These are phyloP conservation scores for Porcisia hertigi DNA, from an alignment of 208 protist genomes.

Conservation along the genomic window DNA sequence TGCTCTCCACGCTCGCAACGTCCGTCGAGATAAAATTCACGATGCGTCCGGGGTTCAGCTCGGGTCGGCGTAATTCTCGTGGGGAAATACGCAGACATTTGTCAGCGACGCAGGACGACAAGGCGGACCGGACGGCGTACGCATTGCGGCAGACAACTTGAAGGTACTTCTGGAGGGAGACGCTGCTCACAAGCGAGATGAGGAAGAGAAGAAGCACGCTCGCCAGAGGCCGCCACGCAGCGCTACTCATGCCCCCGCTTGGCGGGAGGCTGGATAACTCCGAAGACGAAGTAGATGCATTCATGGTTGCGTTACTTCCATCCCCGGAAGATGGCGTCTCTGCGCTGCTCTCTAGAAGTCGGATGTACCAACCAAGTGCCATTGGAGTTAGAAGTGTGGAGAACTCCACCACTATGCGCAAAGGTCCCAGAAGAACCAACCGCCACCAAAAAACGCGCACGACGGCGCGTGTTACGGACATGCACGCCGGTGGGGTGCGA, in stretches of 20 bases:
- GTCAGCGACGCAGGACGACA: constrained; percentile 66
- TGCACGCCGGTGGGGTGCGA: constrained; percentile 48
- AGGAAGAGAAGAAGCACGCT: constrained; percentile 40
- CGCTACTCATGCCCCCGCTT: background rate
- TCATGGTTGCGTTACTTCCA: background rate
- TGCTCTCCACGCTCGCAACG: constrained; percentile 5
- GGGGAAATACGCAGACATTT: constrained; percentile 72
- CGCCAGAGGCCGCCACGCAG: background rate
- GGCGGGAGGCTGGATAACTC: background rate
- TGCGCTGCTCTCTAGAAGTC: constrained; percentile 12
- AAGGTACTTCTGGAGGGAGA: constrained; percentile 52
- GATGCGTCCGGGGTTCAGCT: constrained; percentile 80
- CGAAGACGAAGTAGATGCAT: background rate
- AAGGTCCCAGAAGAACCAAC: constrained; percentile 40
- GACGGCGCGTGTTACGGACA: constrained; percentile 32
- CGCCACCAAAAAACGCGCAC: constrained; percentile 41
- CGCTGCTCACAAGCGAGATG: constrained; percentile 45
- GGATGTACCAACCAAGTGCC: constrained; percentile 51
- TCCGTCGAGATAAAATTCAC: constrained; percentile 54
- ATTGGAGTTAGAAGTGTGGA: constrained; percentile 49
- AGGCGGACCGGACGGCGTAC: constrained; percentile 43
- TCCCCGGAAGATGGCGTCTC: background rate
- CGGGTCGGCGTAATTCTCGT: constrained; percentile 48
- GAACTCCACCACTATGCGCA: constrained; percentile 51
- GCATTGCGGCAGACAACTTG: constrained; percentile 43